Evolutionary conservation across 352 stramenopile species (phyloP), one percentile per base, ranked within the genome.

Genomic region (Phytophthora capsici): DNA sequence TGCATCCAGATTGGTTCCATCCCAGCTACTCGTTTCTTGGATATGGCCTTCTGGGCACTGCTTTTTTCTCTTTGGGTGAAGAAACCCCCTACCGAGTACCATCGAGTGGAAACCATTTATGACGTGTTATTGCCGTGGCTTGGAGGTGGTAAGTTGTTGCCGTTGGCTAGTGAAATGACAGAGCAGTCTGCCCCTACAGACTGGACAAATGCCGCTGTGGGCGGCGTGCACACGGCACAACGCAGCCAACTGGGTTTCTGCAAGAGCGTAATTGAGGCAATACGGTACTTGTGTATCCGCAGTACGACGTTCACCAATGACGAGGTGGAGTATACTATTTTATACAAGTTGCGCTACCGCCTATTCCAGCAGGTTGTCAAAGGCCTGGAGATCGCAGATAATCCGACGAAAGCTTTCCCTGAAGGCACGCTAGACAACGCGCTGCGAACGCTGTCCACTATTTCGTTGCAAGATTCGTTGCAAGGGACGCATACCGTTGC

Each of bases 51-150:
- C 46, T 96, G 88, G 88, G 80, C 84, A 44, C 57, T 94, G 40
- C 49, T 94, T 22, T 94, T 94, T 54, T 95, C 88, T 44, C 76
- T 95, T 0, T 96, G 89, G 87, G 74, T 94, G 57, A 86, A 86
- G 58, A 90, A 90, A 48, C 84, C 86, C 4, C 74, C 90, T 22
- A 93, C 85, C 47, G 88, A 97, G 61, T 96, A 95, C 63, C 87
- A 97, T 56, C 80, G 88, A 34, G 78, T 93, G 12, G 87, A 96
- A 60, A 93, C 81, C 5, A 74, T 97, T 20, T 97, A 97, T 57
- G 90, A 97, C 52, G 89, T 97, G 28, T 49, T 97, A 9, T 54
- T 97, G 14, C 91, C 91, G 17, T 97, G 90, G 84, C 78, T 97
- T 16, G 83, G 86, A 23, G 79, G 80, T 12, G 84, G 94, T 55